Evolutionary conservation across 2,329 filamentous ascomycete species (phyloP), one percentile per base, ranked within the genome.

Genomic region (Pestalotiopsis sp.): DNA sequence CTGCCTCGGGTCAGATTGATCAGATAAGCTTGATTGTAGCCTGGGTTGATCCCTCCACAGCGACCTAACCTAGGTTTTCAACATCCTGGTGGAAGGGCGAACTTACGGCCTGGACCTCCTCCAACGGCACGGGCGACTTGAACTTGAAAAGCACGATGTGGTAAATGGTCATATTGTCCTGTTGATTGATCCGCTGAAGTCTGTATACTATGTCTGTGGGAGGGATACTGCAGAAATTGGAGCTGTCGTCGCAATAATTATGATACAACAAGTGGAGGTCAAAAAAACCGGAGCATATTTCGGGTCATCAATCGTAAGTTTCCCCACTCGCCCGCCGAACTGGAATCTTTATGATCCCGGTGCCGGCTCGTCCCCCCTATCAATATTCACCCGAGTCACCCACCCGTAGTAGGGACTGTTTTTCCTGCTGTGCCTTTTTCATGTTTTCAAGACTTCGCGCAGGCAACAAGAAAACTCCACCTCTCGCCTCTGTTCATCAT

Each of bases 101-200:
- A 41, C 77, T 72, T 66, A 81, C 77, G 31, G 71, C 75, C 64
- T 76, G 70, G 31, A 77, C 72, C 58, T 77, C 77, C 13, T 80
- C 74, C 1, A 70, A 65, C 6, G 76, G 70, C 9, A 76, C 62
- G 2, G 71, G 68, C 20, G 68, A 57, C 67, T 77, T 78, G 68
- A 77, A 78, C 60, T 72, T 73, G 68, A 78, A 73, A 60, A 73
- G 52, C 9, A 78, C 72, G 41, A 77, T 70, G 61, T 77, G 76
- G 52, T 75, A 75, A 62, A 78, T 75, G 6, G 72, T 58, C 76
- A 78, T 78, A 3, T 52, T 63, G 65, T 38, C 31, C 9, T 27
- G 6, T 6, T 27, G 11, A 17, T 59, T 13, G 27, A 17, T 52
- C 9, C 45, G n/a, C n/a, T n/a, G 3, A 20, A 17, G 14, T n/a